phyloP scores from a whole-genome alignment of 1,139 yeast species.

The Sugiyamaella sp. region DNA sequence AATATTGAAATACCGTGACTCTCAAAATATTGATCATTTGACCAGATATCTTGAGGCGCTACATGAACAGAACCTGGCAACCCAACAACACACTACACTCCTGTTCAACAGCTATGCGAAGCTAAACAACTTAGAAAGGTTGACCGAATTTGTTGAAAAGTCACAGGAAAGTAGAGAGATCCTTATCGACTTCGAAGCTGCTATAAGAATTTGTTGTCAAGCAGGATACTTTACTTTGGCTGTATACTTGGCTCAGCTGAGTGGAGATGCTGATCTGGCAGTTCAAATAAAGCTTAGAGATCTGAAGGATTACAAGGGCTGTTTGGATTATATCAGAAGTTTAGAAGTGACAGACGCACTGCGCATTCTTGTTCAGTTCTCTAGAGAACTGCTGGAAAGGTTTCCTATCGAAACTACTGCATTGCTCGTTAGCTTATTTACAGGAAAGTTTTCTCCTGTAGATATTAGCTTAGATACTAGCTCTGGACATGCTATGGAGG shows the following conservation, averaged over 20 bases:
- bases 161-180: slow-evolving; percentile 44
- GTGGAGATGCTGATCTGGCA: slow-evolving; percentile 73
- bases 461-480: slow-evolving; percentile 27
- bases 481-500: slow-evolving; percentile 15
- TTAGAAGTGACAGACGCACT: slow-evolving; percentile 79
- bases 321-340: slow-evolving; percentile 68
- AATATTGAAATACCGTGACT: slow-evolving; percentile 80
- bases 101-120: slow-evolving; percentile 84
- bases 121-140: slow-evolving; percentile 60
- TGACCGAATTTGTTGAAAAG: slow-evolving; percentile 58
- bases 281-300: slow-evolving; percentile 78
- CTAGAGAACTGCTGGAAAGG: slow-evolving; percentile 64
- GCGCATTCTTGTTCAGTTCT: slow-evolving; percentile 66
- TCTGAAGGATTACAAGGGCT: slow-evolving; percentile 61
- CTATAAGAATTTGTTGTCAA: slow-evolving; percentile 75
- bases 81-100: slow-evolving; percentile 79
- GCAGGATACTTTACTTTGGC: slow-evolving; percentile 74
- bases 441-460: slow-evolving; percentile 72
- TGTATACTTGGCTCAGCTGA: slow-evolving; percentile 65
- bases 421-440: slow-evolving; percentile 79
- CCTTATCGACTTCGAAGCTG: slow-evolving; percentile 66
- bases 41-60: slow-evolving; percentile 67
- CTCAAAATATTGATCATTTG: slow-evolving; percentile 70
- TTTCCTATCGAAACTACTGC: slow-evolving; percentile 84
- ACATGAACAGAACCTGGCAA: slow-evolving; percentile 56